These are phyloP conservation scores for Phytophthora boehmeriae DNA, from an alignment of 352 stramenopile genomes.

Conservation along the genomic window DNA sequence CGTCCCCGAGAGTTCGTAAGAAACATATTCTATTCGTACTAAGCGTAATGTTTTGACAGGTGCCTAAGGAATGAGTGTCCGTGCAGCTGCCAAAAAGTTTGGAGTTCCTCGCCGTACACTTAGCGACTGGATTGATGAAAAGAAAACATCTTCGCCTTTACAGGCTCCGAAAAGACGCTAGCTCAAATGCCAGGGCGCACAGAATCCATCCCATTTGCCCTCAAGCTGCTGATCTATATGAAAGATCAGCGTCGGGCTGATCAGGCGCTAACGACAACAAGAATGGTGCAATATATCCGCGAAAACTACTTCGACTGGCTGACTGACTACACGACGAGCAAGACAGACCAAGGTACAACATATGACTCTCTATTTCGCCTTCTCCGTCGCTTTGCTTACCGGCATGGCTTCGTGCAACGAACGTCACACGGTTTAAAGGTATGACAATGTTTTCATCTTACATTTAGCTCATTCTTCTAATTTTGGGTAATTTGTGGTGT, in stretches of 20 bases:
- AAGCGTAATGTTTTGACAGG: no score
- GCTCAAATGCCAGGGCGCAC: background rate
- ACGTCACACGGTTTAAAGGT: conserved; percentile 10
- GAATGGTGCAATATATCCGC: conserved; percentile 4
- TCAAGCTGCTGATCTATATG: conserved; percentile 12
- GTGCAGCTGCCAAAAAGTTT: no score
- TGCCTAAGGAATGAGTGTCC: no score
- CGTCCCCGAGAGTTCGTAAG: no score
- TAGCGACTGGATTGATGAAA: no score
- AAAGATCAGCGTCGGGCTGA: conserved; percentile 8
- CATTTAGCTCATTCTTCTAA: background rate
- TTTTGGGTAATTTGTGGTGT: background rate
- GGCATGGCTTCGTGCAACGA: conserved; percentile 16
- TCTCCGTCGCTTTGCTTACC: conserved; percentile 15
- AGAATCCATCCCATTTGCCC: conserved; percentile 12
- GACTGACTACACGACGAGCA: background rate
- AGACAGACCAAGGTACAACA: conserved; percentile 3
- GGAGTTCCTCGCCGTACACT: no score
- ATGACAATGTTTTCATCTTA: background rate
- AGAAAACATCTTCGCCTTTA: conserved; percentile 8
- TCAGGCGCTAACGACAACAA: background rate
- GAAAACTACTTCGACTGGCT: conserved; percentile 4
- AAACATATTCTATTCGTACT: no score
- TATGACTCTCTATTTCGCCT: conserved; percentile 9
- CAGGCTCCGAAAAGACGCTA: conserved; percentile 10